Conservation (phyloP, 495 filamentous ascomycete genomes). For the Platismatia glauca region DNA sequence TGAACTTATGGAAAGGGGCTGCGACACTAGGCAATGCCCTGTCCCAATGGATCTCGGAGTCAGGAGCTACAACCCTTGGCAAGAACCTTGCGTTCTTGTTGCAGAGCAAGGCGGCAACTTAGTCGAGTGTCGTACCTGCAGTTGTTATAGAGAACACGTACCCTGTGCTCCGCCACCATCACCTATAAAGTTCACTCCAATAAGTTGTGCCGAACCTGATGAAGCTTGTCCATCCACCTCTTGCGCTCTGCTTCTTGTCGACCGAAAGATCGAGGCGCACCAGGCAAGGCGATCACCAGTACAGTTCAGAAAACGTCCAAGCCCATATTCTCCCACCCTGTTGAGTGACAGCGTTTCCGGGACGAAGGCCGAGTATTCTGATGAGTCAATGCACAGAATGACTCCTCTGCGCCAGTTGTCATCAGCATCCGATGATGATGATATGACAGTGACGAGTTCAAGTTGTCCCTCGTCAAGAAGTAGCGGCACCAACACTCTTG, state of each 20-base stretch:
- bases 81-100: not conserved
- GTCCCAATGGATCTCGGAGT: not conserved
- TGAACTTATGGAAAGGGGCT: not conserved
- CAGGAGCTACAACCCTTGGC: not conserved
- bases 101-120: not conserved
- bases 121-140: not conserved
- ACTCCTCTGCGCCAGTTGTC: not conserved
- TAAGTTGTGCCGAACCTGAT: not conserved
- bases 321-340: not conserved
- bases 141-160: not conserved
- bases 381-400: not conserved
- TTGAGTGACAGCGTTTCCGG: not conserved
- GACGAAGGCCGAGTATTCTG: not conserved
- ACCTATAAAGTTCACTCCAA: not conserved
- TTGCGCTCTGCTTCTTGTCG: slow-evolving; percentile 4
- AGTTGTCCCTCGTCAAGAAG: not conserved
- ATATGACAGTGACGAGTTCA: not conserved
- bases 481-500: slow-evolving; percentile 10
- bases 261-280: slow-evolving; percentile 5
- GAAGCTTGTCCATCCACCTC: not conserved
- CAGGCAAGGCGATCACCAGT: not conserved
- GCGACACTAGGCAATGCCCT: not conserved
- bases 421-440: slow-evolving; percentile 7
- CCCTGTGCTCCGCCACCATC: slow-evolving; percentile 5
- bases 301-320: not conserved